Percentiles rank a stretch among this genome's conserved stretches.
These are phyloP conservation scores for Cavenderia fasciculata DNA, from an alignment of 78 protist genomes.

Conservation along the genomic window DNA sequence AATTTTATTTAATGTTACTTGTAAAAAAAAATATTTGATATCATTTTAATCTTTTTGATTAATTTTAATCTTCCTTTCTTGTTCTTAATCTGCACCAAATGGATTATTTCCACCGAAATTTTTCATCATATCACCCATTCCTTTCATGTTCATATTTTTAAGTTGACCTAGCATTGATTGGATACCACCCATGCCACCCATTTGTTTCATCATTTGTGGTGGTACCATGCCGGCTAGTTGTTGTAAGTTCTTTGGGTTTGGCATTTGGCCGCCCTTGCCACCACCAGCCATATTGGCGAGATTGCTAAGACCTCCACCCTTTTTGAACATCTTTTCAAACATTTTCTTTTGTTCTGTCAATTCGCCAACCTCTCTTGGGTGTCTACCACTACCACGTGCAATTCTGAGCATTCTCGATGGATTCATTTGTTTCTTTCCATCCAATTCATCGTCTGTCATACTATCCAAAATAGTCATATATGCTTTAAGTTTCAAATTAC, in stretches of 20 bases:
- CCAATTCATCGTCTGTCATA: conserved; percentile 92
- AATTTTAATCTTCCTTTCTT: too few species aligned
- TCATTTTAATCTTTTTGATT: too few species aligned
- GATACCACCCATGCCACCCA: conserved; percentile 90
- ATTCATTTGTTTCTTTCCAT: conserved; percentile 79
- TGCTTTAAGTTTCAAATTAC: conserved; percentile 83
- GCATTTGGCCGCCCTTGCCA: conserved; percentile 41
- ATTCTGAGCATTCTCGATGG: conserved; percentile 77
- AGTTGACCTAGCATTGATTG: conserved; percentile 34
- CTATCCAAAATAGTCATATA: conserved; percentile 95
- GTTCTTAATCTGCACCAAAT: conserved; percentile 4
- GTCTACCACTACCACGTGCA: conserved; percentile 92
- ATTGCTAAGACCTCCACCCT: neutral
- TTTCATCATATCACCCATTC: conserved; percentile 53
- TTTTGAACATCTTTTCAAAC: conserved; percentile 53
- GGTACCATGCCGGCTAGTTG: conserved; percentile 87
- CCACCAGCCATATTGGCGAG: neutral
- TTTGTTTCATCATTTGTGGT: conserved; percentile 90
- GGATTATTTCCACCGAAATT: conserved; percentile 36
- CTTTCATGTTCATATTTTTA: conserved; percentile 40
- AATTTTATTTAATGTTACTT: too few species aligned
- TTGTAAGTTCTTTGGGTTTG: conserved; percentile 18
- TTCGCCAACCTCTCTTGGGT: conserved; percentile 85
- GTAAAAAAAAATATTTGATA: too few species aligned
- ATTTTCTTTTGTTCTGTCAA: conserved; percentile 86